Base-by-base conservation (phyloP, 2,329 filamentous ascomycete species). In the Sclerotinia spermophila region DNA sequence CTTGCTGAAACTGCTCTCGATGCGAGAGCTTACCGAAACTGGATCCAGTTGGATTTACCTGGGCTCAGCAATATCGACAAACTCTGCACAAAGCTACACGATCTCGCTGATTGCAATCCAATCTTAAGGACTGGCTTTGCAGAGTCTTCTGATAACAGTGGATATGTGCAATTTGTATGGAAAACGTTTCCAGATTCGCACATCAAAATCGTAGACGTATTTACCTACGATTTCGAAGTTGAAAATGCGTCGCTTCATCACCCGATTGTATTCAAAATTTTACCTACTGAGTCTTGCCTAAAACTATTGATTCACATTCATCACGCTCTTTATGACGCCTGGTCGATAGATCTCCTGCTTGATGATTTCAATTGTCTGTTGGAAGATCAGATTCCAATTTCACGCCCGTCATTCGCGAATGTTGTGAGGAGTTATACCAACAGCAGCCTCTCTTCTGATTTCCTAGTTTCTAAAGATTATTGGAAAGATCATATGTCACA, bases 281-380 rank as follows among this genome's bases (percentile, higher is more conserved):
- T 75, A 19, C 64, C 74, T 67, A 44, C 67, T 11, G 27, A 74
- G 27, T 65, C 77, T 6, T 70, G 73, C 62, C 69, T 78, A 3
- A 76, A 78, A 44, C 75, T 82, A 5, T 79, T 78, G 71, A 80
- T 79, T 1, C 76, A 90, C 19, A 82, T 96, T 0, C 94, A 97
- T 78, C 94, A 97, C 80, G 89, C 92, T 0, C 79, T 96, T 1
- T 97, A 97, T 77, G 94, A 97, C 79, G 94, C 94, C n/a, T 97
- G 94, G 94, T 94, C 93, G 0, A 86, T 94, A 77, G 91, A 97
- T 67, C 82, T 95, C 42, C 80, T 96, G 0, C 78, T 92, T 21
- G 82, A 85, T 38, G 93, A 97, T 78, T 81, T 97, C 6, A 83
- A 86, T 5, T 77, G 76, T 0, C 74, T 91, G 13, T 66, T 80